Evolutionary conservation across 495 filamentous ascomycete genomes (phyloP), one percentile per base, ranked within the genome.

Genomic region (Penicillium ochrochloron): DNA sequence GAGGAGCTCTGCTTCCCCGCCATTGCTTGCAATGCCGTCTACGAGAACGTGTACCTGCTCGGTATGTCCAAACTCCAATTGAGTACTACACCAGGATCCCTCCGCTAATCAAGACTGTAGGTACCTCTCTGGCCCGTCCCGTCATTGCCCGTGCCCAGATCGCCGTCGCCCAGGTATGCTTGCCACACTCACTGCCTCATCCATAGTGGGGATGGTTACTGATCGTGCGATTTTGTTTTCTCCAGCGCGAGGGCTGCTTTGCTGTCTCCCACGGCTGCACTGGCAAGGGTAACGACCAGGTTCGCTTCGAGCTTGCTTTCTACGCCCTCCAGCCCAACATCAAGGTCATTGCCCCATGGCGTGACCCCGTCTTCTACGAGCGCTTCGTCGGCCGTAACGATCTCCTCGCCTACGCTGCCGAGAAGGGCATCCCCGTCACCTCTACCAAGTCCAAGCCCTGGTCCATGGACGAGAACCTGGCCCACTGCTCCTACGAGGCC

Each of bases 281-380:
- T 27, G 91, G 91, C 65, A 93, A 94, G 78, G 92, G 91, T 66
- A 93, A 94, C 71, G 90, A 94, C 75, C 89, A 93, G 76, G 90
- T 96, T 62, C 88, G 92, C 70, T 95, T 96, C 80, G 90, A 93
- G 73, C 83, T 92, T 62, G 90, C 87, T 39, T 92, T 90, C 80
- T 85, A 87, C 72, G 90, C 90, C 61, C 79, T 89, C 66, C 84
- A 93, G 76, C 91, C 91, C 60, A 78, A 79, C 51, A 90, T 94
- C 79, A 91, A 93, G 79, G 85, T 96, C 78, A 92, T 96, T 74
- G 92, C 92, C 52, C 94, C 93, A 34, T 97, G 94, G 93, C 82
- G 94, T 65, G 81, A 91, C 54, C 89, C 91, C 53, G 85, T 88
- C 71, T 97, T 98, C 85, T 92, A 88, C 83, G 79, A 91, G 70